Base-by-base conservation (phyloP, 2,329 filamentous ascomycete genomes). In the Penicillium sp. region DNA sequence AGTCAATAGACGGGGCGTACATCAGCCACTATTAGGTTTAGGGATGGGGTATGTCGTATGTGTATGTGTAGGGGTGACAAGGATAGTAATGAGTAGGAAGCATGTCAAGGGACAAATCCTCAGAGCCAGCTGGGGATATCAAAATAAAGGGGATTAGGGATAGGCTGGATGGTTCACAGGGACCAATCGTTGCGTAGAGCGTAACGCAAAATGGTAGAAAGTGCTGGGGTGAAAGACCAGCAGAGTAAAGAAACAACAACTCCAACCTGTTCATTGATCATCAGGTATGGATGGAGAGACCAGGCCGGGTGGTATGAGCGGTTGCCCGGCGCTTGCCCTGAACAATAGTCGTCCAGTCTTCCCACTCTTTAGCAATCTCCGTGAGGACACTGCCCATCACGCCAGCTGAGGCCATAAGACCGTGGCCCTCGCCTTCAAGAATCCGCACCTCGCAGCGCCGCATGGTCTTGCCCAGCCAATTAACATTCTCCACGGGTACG, bases 361-460 rank as follows among this genome's bases (percentile, higher is more conserved):
- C 90, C 93, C 93, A 98, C 73, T 98, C 95, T 64, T 88, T 88
- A 52, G 91, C 90, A 69, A 99, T 96, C 77, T 99, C 95, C 75
- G 92, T 93, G 35, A 99, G 79, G n/a, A 98, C 90, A 21, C 88
- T 87, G 44, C 92, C 91, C 95, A 99, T 99, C 45, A 98, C 93
- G 14, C 82, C 81, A 0, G 95, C 93, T 64, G 89, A 96, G 1
- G 95, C 95, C 95, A 99, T 99, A 25, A 99, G 79, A 0, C 95
- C 93, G 71, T 99, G 95, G 3, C 93, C 92, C 74, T 99, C 93
- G 6, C 91, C 92, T 64, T 96, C 90, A 3, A 99, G 81, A 5
- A 98, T 87, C 5, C 93, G 83, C 14, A 99, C 91, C 73, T 98
- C 95, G 73, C 93, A 98, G 48, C 91, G 83, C 29, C 90, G 87